Base-by-base conservation (phyloP, 495 filamentous ascomycete species). In the Neurospora terricola region DNA sequence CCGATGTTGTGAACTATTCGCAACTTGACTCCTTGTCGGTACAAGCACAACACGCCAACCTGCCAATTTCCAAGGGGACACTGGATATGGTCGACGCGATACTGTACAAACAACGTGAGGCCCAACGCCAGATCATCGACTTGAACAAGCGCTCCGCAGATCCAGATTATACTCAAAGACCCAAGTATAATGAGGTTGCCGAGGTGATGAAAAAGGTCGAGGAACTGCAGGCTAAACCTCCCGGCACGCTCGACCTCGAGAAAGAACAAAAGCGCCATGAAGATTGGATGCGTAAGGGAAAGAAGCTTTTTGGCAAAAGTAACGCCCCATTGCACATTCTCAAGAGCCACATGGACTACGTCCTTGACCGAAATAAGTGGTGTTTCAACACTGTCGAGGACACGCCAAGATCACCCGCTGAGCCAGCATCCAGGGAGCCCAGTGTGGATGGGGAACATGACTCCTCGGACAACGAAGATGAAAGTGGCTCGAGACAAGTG, bases 201-300 rank as follows among this genome's bases (percentile, higher is more conserved):
- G 93, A 97, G 45, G 89, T 97, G 16, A 92, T 95, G 83, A 93
- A 96, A 77, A 90, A 91, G 70, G 82, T 99, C 18, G 90, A 91
- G 74, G 92, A 94, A 71, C 86, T 98, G 12, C 95, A 96, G 74
- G 96, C 94, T 77, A 97, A 97, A 77, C 96, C 96, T 0, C 87
- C 86, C 37, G 96, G 96, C 5, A 96, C 95, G 0, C 86, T 96
- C 66, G 96, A 99, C 80, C 86, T 99, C 30, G 96, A 99, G 78
- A 93, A 93, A 76, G 93, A 98, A 79, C 93, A 97, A 80, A 97
- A 94, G 79, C 90, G 93, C 14, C 96, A 99, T 76, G 96, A 98
- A 77, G 96, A 99, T 80, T 99, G 96, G 96, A 99, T 99, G 96
- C 86, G 96, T 54, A 93, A 94, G 76, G 96, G 96, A 38, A 99